phyloP scores from a whole-genome alignment of 1,284 basidiomycete genomes.

The Moesziomyces antarcticus region DNA sequence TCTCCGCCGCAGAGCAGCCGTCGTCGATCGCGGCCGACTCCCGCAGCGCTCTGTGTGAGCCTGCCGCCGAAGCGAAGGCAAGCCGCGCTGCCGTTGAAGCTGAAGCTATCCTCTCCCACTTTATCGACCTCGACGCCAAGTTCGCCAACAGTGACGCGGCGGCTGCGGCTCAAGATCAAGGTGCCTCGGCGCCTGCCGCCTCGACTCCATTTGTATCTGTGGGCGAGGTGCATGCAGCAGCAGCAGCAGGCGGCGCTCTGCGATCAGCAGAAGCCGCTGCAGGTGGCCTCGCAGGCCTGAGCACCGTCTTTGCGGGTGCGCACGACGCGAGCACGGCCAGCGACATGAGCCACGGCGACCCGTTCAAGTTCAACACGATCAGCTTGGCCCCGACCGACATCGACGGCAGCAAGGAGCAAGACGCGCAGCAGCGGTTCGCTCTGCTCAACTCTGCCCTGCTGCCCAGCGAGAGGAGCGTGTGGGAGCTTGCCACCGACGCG shows the following conservation, averaged over 20 bases:
- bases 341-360: not conserved
- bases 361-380: conserved; percentile 31
- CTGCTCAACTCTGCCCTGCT: conserved; percentile 41
- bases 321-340: conserved; percentile 11
- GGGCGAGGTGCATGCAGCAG: conserved; percentile 31
- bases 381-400: conserved; percentile 14
- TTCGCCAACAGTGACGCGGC: conserved; percentile 41
- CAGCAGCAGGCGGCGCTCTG: conserved; percentile 31
- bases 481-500: conserved; percentile 47
- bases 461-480: conserved; percentile 30
- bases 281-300: conserved; percentile 44
- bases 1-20: conserved; percentile 33
- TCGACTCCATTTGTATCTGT: conserved; percentile 44
- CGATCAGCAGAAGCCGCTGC: conserved; percentile 36
- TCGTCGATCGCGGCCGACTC: conserved; percentile 38
- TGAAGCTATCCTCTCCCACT: conserved; percentile 55
- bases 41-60: conserved; percentile 26
- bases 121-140: conserved; percentile 49
- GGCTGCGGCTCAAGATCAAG: conserved; percentile 46
- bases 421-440: conserved; percentile 23
- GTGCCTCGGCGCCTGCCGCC: conserved; percentile 45
- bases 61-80: conserved; percentile 33
- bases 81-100: conserved; percentile 46
- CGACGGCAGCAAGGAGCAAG: conserved; percentile 10
- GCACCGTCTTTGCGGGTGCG: conserved; percentile 18